phyloP scores from a whole-genome alignment of 176 grass and related monocot genomes.

The Elymus sibiricus region DNA sequence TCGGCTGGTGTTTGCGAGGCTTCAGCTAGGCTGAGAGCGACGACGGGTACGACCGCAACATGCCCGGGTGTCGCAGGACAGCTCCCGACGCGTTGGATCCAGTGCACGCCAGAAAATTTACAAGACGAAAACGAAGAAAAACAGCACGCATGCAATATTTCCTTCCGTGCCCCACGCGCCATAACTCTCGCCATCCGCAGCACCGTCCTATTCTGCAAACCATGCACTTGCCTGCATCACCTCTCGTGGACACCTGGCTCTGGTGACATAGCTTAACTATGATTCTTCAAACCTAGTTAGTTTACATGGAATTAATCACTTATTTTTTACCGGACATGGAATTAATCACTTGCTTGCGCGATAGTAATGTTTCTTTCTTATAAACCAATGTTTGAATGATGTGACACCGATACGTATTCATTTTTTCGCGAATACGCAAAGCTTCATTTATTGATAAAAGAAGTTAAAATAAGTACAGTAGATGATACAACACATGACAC shows the following conservation, averaged over 20 bases:
- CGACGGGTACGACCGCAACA: neutral
- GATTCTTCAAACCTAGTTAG: neutral
- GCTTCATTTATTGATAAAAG: too few species aligned
- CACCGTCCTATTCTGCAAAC: neutral
- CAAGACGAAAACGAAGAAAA: too few species aligned
- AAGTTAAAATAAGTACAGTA: too few species aligned
- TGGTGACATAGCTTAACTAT: neutral
- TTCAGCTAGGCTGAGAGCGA: neutral
- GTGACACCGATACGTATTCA: too few species aligned
- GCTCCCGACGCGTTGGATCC: constrained; percentile 38
- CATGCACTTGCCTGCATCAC: neutral
- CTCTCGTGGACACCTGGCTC: neutral
- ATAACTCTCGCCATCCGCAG: constrained; percentile 5
- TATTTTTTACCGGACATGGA: too few species aligned
- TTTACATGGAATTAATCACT: neutral
- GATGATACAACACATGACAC: too few species aligned
- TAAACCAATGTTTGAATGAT: too few species aligned
- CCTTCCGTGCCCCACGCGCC: neutral
- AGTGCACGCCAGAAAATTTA: neutral
- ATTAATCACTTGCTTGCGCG: neutral
- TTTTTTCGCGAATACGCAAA: too few species aligned
- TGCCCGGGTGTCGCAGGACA: neutral
- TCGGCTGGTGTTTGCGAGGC: neutral
- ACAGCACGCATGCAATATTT: too few species aligned
- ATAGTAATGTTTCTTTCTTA: too few species aligned